phyloP scores from a whole-genome alignment of 768 basidiomycete species.

The Scleroderma bovista region DNA sequence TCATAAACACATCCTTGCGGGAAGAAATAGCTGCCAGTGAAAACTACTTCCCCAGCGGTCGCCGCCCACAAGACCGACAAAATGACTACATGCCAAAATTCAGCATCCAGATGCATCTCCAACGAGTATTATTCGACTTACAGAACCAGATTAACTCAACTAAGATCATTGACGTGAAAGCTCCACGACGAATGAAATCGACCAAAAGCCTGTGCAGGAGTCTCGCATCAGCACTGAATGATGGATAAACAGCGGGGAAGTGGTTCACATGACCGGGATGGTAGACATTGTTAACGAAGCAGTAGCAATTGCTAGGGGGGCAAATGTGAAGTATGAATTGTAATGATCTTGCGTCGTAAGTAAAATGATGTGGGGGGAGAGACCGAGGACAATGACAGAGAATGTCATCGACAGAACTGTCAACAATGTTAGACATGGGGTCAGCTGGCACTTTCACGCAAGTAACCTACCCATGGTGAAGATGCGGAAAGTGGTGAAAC shows the following conservation, averaged over 20 bases:
- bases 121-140: constrained; percentile 16
- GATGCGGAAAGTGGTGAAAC: constrained; percentile 10
- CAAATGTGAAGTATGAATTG: constrained; percentile 13
- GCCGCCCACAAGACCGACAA: constrained; percentile 39
- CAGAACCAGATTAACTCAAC: constrained; percentile 35
- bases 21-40: constrained; percentile 1
- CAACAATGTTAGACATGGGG: constrained; percentile 1
- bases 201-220: constrained; percentile 27
- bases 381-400: constrained; percentile 26
- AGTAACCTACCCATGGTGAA: constrained; percentile 16
- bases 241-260: not conserved
- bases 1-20: constrained; percentile 7
- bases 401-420: constrained; percentile 17
- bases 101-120: not conserved
- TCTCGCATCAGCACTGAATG: not conserved
- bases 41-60: constrained; percentile 24
- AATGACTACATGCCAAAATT: constrained; percentile 13
- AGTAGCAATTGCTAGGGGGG: constrained; percentile 25
- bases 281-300: constrained; percentile 24
- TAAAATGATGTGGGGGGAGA: constrained; percentile 24
- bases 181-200: constrained; percentile 30
- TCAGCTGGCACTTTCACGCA: not conserved
- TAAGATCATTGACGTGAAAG: constrained; percentile 34
- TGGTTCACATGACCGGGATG: constrained; percentile 23
- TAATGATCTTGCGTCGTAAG: constrained; percentile 10